Evolutionary conservation across 371 early-diverging fungal genomes (phyloP), one percentile per base, ranked within the genome.

Genomic region (Apophysomyces variabilis): DNA sequence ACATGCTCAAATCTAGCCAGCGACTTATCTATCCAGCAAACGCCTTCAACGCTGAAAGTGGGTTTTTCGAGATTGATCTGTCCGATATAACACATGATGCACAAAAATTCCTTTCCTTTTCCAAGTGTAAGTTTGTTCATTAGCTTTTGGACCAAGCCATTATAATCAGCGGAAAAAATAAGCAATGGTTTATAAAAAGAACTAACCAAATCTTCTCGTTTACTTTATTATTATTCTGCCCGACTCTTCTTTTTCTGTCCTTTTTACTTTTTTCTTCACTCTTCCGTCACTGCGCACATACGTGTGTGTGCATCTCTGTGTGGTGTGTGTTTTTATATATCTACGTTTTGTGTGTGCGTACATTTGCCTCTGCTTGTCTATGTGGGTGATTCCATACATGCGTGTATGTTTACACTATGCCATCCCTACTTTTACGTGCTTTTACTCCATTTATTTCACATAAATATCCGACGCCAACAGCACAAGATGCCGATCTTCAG

Each of bases 361-460:
- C 46, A 45, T 45, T 45, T 45, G 46, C 46, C 13, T 45, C 13
- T 45, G 46, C 16, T 13, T 45, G 46, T 45, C 46, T 26, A 26
- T 26, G 32, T 26, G 32, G 32, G 32, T 26, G 32, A 26, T 26
- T 26, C 32, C 32, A 26, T 18, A 26, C 21, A 9, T 21, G 8
- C 21, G 21, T 50, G n/a, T 50, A n/a, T 21, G 21, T 21, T n/a
- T 50, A 26, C 21, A 26, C 54, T 18, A 50, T 50, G 54, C 54
- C 54, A 50, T 50, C 54, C 21, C 21, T 50, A 50, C 54, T 50
- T 21, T 9, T 50, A 50, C 54, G 54, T 50, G 54, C 54, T 21
- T 50, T 50, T 21, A 50, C 54, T 50, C 54, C 54, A 50, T 50
- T 50, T 50, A 21, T 26, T 50, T 50, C 54, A 50, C 54, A 50